Conservation (phyloP, 441 rosid species). For the Croton setiger region DNA sequence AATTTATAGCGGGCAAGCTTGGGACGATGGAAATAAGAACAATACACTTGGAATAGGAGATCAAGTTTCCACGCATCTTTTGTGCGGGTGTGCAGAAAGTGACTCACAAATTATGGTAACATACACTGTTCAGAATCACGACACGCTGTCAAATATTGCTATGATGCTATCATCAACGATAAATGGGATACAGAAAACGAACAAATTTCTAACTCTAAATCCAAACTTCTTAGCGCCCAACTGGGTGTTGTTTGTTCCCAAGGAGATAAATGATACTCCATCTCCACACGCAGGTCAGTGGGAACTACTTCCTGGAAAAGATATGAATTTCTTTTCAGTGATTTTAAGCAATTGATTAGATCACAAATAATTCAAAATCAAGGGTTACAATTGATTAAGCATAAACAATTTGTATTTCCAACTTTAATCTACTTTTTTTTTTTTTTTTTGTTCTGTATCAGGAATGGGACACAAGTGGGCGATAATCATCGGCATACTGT, state of each 20-base stretch:
- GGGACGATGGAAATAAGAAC: constrained; percentile 31
- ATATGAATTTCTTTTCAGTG: not conserved
- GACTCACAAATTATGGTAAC: constrained; percentile 40
- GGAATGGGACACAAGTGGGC: constrained; percentile 32
- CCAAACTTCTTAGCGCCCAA: constrained; percentile 24
- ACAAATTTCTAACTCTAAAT: constrained; percentile 22
- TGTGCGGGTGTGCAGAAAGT: constrained; percentile 46
- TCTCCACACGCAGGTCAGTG: not conserved
- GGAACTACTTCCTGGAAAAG: not conserved
- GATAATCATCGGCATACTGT: constrained; percentile 31
- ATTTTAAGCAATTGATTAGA: not conserved
- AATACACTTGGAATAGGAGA: constrained; percentile 6
- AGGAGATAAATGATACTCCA: constrained; percentile 28
- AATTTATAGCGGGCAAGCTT: constrained; percentile 46
- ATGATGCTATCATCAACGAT: constrained; percentile 30
- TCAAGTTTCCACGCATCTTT: constrained; percentile 32
- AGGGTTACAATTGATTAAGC: too few species aligned
- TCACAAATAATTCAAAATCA: too few species aligned
- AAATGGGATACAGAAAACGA: constrained; percentile 33
- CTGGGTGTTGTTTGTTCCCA: constrained; percentile 53
- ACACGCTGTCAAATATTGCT: constrained; percentile 37
- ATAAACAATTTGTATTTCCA: not conserved
- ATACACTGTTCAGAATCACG: constrained; percentile 51
- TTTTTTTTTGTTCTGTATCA: constrained; percentile 16
- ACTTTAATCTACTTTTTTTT: constrained; percentile 6